Conservation (phyloP, 176 grass and related monocot species). For the Musa schizocarpa region DNA sequence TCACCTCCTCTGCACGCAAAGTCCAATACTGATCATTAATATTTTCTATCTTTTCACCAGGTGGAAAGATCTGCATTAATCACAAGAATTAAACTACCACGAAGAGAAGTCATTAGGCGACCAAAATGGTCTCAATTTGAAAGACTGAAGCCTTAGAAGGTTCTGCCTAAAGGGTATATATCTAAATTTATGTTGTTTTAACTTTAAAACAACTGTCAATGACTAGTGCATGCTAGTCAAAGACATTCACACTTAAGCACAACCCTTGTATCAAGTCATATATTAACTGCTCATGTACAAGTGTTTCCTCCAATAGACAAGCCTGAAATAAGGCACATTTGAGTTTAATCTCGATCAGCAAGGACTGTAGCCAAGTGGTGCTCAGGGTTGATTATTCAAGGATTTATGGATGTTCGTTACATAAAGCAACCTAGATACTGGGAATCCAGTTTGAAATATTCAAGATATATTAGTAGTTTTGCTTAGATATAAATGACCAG, state of each 20-base stretch:
- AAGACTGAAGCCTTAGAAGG: not conserved
- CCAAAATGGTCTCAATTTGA: not conserved
- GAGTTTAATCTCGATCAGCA: too few relatives aligned
- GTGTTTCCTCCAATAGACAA: too few relatives aligned
- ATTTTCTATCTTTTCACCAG: slow-evolving; percentile 40
- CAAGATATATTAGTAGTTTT: not conserved
- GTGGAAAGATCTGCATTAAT: slow-evolving; percentile 39
- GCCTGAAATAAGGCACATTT: too few relatives aligned
- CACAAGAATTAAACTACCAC: slow-evolving; percentile 3
- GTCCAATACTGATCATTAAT: slow-evolving; percentile 36
- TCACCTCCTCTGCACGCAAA: slow-evolving; percentile 51
- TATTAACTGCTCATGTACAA: too few relatives aligned
- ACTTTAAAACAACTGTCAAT: not conserved
- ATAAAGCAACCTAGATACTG: too few relatives aligned
- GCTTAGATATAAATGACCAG: too few relatives aligned
- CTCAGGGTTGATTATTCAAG: too few relatives aligned
- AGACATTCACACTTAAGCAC: not conserved
- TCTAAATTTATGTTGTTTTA: not conserved
- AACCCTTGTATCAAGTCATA: not conserved
- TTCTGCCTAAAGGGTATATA: not conserved
- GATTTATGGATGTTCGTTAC: too few relatives aligned
- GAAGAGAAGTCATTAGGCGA: slow-evolving; percentile 1
- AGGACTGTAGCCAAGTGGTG: too few relatives aligned
- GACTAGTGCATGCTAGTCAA: not conserved
- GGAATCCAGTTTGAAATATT: not conserved